These are phyloP conservation scores for Meyerozyma sp. DNA, from an alignment of 1,139 yeast genomes.

Conservation along the genomic window DNA sequence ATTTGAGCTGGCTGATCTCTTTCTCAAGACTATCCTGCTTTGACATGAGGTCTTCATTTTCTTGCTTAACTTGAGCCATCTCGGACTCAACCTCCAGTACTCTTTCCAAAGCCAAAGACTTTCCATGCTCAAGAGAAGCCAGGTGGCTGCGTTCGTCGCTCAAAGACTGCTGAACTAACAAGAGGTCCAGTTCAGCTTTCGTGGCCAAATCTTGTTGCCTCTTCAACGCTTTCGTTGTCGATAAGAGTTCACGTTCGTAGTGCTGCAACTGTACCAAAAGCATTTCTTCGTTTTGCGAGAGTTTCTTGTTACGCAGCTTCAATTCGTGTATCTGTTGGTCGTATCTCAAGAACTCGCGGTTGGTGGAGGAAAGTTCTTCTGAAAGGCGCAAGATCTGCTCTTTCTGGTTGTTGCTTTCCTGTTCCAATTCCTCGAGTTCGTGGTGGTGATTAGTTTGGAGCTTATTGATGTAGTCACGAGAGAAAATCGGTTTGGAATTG, in stretches of 20 bases:
- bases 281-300: conserved; percentile 20
- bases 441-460: conserved; percentile 21
- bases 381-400: conserved; percentile 16
- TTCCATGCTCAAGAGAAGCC: conserved; percentile 2
- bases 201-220: conserved; percentile 14
- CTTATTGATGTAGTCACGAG: conserved; percentile 25
- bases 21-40: neutral
- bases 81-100: conserved; percentile 5
- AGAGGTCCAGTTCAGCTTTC: neutral
- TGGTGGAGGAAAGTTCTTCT: conserved; percentile 15
- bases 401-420: conserved; percentile 4
- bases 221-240: conserved; percentile 22
- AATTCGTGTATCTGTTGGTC: conserved; percentile 19
- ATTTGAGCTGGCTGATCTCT: neutral
- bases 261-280: conserved; percentile 24
- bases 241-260: conserved; percentile 26
- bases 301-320: conserved; percentile 14
- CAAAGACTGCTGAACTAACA: neutral
- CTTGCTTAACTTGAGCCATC: conserved; percentile 7
- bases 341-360: conserved; percentile 14
- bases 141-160: neutral
- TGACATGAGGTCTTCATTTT: conserved; percentile 4
- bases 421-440: conserved; percentile 8
- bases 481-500: conserved; percentile 33
- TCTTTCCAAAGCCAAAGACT: neutral